Evolutionary conservation across 805 yeast species (phyloP).

Genomic region (Lipomyces starkeyi): DNA sequence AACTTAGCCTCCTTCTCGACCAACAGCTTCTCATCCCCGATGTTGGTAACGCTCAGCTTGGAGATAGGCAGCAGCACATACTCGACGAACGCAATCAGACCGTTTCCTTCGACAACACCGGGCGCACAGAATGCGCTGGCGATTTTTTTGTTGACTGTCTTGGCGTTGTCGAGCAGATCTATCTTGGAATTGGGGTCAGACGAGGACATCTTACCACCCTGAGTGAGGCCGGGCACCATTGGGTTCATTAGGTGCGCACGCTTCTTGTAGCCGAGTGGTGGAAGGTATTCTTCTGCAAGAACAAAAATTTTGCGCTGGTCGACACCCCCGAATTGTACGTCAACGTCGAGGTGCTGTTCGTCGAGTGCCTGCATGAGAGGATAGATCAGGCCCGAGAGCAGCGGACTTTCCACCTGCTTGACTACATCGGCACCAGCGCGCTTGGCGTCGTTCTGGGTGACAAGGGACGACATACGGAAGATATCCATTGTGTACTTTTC

Average conservation of each 20-base stretch:
- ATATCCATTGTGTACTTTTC: conserved; percentile 86
- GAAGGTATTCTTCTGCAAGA: conserved; percentile 93
- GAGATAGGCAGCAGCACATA: conserved; percentile 85
- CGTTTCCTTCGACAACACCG: conserved; percentile 89
- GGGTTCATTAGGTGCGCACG: conserved; percentile 98
- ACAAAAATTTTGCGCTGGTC: conserved; percentile 98
- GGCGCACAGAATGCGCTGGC: conserved; percentile 94
- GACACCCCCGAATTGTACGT: conserved; percentile 98
- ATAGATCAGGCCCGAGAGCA: conserved; percentile 89
- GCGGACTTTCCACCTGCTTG: conserved; percentile 93
- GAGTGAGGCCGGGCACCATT: conserved; percentile 97
- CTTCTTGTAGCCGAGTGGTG: conserved; percentile 87
- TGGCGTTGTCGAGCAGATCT: conserved; percentile 89
- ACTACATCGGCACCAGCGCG: conserved; percentile 99
- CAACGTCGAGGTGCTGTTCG: conserved; percentile 85
- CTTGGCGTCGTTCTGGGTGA: conserved; percentile 93
- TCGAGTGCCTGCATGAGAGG: conserved; percentile 99
- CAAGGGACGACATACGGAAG: conserved; percentile 81
- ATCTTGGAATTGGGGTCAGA: conserved; percentile 98
- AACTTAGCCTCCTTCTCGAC: conserved; percentile 61
- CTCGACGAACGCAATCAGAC: conserved; percentile 83
- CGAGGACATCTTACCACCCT: conserved; percentile 98
- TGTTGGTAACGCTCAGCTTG: conserved; percentile 41
- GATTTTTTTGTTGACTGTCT: conserved; percentile 85
- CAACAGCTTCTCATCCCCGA: conserved; percentile 7